Evolutionary conservation across 306 rosid genomes (phyloP), one percentile per base, ranked within the genome.

Genomic region (Trifolium subterraneum): DNA sequence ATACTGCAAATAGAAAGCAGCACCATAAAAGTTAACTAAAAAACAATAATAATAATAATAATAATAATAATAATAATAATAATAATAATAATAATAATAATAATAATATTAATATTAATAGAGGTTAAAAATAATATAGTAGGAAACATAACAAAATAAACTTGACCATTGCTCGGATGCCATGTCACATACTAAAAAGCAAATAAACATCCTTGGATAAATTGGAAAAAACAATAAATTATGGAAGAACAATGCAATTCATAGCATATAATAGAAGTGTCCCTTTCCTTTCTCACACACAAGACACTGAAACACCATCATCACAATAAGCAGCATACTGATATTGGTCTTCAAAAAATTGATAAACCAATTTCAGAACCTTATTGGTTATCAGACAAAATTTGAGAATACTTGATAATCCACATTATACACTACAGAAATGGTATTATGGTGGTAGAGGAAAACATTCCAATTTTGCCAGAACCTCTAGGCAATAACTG

Each of bases 1-100:
- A 83, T 90, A 95, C 99, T 95, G 93, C 52, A 77, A 79, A 77
- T 69, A 78, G 78, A 64, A 80, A 55, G 79, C 38, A 69, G 22
- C 80, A 78, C 54, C 52, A 44, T 78, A 72, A 66, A 77, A 50
- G 74, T 65, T 69, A 78, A 70, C 13, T 44, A 66, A 63, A 61
- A 69, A 27, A 59, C 4, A 12, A 58, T 27, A 59, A 7, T 22
- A 29, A 59, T 59, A 5, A 38, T n/a, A n/a, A n/a, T n/a, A n/a
- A n/a, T n/a, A 12, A 58, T 27, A 59, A 7, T 22, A 29, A 59
- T 59, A 5, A 38, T n/a, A 12, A 58, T 27, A 59, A 7, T 22
- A 29, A 59, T 59, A 5, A 38, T n/a, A 12, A 58, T 27, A 59
- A 7, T 22, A 29, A 59, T 59, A 5, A 38, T n/a, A 12, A 58